Evolutionary conservation across 768 basidiomycete species (phyloP).

Genomic region (Russula sp.): DNA sequence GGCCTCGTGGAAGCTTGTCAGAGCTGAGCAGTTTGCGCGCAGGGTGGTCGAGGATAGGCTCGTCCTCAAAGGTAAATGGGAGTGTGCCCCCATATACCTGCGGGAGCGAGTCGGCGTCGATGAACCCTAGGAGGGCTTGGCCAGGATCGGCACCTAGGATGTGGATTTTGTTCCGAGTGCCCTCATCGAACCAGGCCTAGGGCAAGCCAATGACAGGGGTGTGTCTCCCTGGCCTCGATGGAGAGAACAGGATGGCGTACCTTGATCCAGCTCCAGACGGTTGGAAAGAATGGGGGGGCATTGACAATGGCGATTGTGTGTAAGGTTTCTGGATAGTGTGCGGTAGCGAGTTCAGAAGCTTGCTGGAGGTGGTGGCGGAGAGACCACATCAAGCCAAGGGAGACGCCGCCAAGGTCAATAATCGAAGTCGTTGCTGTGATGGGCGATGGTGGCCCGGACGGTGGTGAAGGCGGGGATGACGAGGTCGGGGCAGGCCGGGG

Average conservation of each 20-base stretch:
- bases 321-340: conserved; percentile 78
- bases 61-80: conserved; percentile 62
- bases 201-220: background rate
- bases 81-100: conserved; percentile 67
- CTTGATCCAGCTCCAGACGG: conserved; percentile 81
- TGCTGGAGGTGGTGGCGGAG: conserved; percentile 68
- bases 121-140: conserved; percentile 42
- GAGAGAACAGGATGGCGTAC: conserved; percentile 28
- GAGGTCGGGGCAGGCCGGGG: conserved; percentile 38
- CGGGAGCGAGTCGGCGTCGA: conserved; percentile 48
- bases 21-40: conserved; percentile 38
- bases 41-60: conserved; percentile 55
- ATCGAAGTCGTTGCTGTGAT: conserved; percentile 58
- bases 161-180: conserved; percentile 69
- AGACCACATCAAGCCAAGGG: conserved; percentile 59
- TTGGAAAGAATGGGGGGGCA: conserved; percentile 75
- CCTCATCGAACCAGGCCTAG: conserved; percentile 74
- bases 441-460: conserved; percentile 34
- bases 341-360: conserved; percentile 64
- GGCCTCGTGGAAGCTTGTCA: conserved; percentile 48
- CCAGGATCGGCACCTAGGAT: conserved; percentile 59
- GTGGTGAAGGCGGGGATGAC: background rate
- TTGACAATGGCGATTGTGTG: conserved; percentile 64
- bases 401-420: conserved; percentile 61
- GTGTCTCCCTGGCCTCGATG: background rate